Evolutionary conservation across 352 stramenopile genomes (phyloP).

Genomic region (Achlya hypogyna): DNA sequence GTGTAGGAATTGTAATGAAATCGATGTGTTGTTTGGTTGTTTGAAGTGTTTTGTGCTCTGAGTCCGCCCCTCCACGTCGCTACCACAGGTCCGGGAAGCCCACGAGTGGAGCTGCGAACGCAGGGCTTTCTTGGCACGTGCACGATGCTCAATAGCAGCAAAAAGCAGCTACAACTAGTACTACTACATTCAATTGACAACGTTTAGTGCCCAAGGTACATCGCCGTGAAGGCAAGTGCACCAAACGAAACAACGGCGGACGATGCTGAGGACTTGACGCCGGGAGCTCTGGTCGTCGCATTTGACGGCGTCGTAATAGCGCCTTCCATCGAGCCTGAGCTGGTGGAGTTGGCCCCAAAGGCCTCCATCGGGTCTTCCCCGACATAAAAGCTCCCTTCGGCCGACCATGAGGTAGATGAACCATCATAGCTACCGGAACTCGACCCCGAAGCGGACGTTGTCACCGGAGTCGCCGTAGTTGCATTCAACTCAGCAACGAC

Average conservation of each 20-base stretch:
- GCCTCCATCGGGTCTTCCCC: neutral
- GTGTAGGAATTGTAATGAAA: no score
- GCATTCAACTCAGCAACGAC: neutral
- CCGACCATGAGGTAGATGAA: neutral
- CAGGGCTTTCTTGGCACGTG: no score
- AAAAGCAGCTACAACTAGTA: neutral
- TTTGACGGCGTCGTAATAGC: neutral
- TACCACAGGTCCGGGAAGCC: no score
- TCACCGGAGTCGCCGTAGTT: neutral
- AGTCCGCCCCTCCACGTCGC: no score
- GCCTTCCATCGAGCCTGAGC: neutral
- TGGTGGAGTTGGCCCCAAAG: neutral
- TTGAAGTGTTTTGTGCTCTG: no score
- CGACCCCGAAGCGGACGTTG: neutral
- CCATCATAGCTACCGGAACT: neutral
- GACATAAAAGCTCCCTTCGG: neutral
- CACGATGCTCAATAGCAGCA: neutral
- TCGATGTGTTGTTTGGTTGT: no score
- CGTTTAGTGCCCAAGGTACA: neutral
- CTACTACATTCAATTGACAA: neutral
- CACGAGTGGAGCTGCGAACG: no score
- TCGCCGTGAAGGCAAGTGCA: neutral
- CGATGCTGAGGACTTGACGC: neutral
- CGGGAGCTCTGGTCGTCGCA: neutral
- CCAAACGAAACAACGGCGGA: neutral